Conservation (phyloP, 768 basidiomycete species). For the Pholiota microspora region DNA sequence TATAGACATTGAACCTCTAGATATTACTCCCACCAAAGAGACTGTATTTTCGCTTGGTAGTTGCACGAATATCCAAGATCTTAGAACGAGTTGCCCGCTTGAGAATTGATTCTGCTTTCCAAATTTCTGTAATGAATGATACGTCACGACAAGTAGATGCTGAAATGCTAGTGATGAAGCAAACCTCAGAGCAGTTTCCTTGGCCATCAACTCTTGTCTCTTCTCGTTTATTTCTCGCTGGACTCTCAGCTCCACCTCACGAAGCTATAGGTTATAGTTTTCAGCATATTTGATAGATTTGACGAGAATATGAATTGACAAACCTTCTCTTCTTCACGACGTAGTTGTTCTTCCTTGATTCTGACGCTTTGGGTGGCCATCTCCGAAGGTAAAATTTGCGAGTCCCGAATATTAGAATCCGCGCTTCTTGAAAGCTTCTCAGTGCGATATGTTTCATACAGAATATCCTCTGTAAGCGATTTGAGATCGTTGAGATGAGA, state of each 20-base stretch:
- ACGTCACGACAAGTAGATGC: not conserved
- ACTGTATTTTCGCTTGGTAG: not conserved
- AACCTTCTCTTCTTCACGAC: slow-evolving; percentile 84
- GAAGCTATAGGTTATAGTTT: slow-evolving; percentile 41
- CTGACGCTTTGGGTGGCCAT: slow-evolving; percentile 82
- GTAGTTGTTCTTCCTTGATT: slow-evolving; percentile 88
- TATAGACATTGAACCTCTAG: not conserved
- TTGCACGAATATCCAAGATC: not conserved
- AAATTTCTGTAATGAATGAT: slow-evolving; percentile 23
- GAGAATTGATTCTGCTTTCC: slow-evolving; percentile 28
- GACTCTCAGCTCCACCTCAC: slow-evolving; percentile 83
- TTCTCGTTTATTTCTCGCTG: slow-evolving; percentile 89
- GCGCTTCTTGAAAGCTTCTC: slow-evolving; percentile 81
- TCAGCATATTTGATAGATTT: not conserved
- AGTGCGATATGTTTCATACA: slow-evolving; percentile 87
- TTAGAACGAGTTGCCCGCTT: slow-evolving; percentile 21
- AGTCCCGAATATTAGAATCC: slow-evolving; percentile 59
- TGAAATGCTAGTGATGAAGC: slow-evolving; percentile 14
- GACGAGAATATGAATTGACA: slow-evolving; percentile 4
- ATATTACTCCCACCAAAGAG: not conserved
- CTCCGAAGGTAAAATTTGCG: slow-evolving; percentile 81
- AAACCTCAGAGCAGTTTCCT: slow-evolving; percentile 78
- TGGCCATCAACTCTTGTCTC: slow-evolving; percentile 81
- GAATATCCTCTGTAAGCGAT: slow-evolving; percentile 75
- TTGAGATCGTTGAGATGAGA: slow-evolving; percentile 87